A percentile compares a stretch with the other conserved stretches of the same genome.
phyloP scores from a whole-genome alignment of 805 yeast species.

The Wickerhamomyces bisporus region DNA sequence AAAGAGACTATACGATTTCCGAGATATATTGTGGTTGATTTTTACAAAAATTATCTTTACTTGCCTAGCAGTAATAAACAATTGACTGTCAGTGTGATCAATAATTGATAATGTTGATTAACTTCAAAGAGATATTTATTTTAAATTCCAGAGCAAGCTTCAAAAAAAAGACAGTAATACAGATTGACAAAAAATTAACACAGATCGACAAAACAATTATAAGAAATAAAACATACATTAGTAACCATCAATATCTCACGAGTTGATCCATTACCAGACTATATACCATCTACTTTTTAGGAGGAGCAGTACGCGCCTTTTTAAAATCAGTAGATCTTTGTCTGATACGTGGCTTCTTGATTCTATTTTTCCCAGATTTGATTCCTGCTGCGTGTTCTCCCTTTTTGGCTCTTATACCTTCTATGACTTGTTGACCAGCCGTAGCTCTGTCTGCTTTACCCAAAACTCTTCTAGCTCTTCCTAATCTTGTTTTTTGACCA shows the following conservation, averaged over 20 bases:
- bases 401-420: slow-evolving; percentile 75
- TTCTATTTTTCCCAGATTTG: slow-evolving; percentile 47
- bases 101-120: no score
- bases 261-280: background rate
- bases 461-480: slow-evolving; percentile 70
- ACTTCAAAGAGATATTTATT: no score
- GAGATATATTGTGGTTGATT: no score
- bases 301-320: slow-evolving; percentile 16
- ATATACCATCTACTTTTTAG: background rate
- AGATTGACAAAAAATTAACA: no score
- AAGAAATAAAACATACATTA: background rate
- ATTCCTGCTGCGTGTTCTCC: slow-evolving; percentile 58
- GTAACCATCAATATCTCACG: background rate
- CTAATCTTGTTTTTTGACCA: slow-evolving; percentile 68
- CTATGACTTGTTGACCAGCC: slow-evolving; percentile 53
- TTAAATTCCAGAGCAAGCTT: no score
- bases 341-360: slow-evolving; percentile 42
- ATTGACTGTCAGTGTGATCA: no score
- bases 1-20: no score
- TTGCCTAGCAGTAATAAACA: no score
- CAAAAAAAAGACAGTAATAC: no score
- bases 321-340: slow-evolving; percentile 40
- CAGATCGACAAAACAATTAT: no score
- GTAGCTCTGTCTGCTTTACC: slow-evolving; percentile 78
- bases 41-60: no score